Conservation (phyloP, 2,329 filamentous ascomycete genomes). For the Tolypocladium tropicale region DNA sequence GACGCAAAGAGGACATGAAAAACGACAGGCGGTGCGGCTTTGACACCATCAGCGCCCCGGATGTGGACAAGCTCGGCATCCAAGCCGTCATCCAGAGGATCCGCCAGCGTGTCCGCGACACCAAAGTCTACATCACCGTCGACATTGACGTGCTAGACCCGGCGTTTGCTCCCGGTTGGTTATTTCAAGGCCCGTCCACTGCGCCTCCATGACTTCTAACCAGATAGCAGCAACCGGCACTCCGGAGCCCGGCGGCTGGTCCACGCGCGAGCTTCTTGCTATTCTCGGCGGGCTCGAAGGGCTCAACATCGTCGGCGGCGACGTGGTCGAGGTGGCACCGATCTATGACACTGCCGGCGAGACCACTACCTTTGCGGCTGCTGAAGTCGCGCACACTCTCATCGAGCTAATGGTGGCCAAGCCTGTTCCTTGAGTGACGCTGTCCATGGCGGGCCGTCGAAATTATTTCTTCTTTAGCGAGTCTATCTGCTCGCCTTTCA, state of each 20-base stretch:
- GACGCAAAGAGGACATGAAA: slow-evolving; percentile 16
- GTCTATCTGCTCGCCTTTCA: neutral
- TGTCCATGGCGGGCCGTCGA: neutral
- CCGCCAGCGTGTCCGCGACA: slow-evolving; percentile 56
- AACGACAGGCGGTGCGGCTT: slow-evolving; percentile 13
- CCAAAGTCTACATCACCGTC: slow-evolving; percentile 61
- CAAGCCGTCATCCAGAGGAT: slow-evolving; percentile 57
- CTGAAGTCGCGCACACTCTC: slow-evolving; percentile 52
- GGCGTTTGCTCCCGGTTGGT: slow-evolving; percentile 12
- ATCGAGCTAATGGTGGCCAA: slow-evolving; percentile 10
- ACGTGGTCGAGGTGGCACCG: slow-evolving; percentile 77
- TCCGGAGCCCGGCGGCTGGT: slow-evolving; percentile 80
- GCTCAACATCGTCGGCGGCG: slow-evolving; percentile 72
- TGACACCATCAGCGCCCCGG: slow-evolving; percentile 20
- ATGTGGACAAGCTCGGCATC: slow-evolving; percentile 69
- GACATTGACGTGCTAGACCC: slow-evolving; percentile 80
- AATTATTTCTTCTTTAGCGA: neutral
- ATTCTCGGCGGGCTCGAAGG: slow-evolving; percentile 68
- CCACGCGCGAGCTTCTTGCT: slow-evolving; percentile 68
- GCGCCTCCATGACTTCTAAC: neutral
- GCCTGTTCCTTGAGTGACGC: neutral
- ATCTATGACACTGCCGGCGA: slow-evolving; percentile 71
- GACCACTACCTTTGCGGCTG: slow-evolving; percentile 67
- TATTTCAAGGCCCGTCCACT: neutral
- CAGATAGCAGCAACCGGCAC: slow-evolving; percentile 57